Percentiles rank a stretch among this genome's conserved stretches.
Conservation (phyloP, 2,329 filamentous ascomycete genomes). For the Periglandula ipomoeae region DNA sequence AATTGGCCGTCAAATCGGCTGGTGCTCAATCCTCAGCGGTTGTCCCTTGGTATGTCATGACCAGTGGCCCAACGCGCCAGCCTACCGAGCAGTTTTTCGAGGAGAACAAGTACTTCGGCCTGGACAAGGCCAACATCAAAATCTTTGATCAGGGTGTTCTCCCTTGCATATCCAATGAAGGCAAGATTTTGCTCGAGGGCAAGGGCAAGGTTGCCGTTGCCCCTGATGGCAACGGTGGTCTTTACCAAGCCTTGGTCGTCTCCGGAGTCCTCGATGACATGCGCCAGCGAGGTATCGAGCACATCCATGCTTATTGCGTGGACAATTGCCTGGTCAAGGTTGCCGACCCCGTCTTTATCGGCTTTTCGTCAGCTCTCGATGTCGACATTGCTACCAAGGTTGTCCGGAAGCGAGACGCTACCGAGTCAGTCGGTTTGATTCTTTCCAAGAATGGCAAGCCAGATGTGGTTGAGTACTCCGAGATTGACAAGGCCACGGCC, state of each 20-base stretch:
- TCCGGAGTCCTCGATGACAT: constrained; percentile 80
- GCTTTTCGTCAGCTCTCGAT: constrained; percentile 77
- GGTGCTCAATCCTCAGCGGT: constrained; percentile 45
- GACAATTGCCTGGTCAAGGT: constrained; percentile 99
- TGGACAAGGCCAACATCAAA: constrained; percentile 74
- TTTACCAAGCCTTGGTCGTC: constrained; percentile 83
- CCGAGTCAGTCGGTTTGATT: constrained; percentile 91
- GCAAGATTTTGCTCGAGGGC: constrained; percentile 89
- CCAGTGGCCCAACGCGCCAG: constrained; percentile 82
- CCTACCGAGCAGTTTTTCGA: constrained; percentile 93
- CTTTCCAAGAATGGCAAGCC: constrained; percentile 91
- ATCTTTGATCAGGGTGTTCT: constrained; percentile 97
- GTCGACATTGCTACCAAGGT: constrained; percentile 98
- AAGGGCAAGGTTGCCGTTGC: constrained; percentile 90
- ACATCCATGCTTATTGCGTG: constrained; percentile 96
- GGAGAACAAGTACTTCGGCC: constrained; percentile 82
- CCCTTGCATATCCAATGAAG: constrained; percentile 94
- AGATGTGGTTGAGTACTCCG: constrained; percentile 96
- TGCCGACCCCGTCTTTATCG: constrained; percentile 92
- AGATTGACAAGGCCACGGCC: constrained; percentile 83
- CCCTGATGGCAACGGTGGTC: constrained; percentile 92
- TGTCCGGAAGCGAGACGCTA: constrained; percentile 95
- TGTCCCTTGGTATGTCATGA: constrained; percentile 99
- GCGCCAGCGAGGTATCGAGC: constrained; percentile 78
- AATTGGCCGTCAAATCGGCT: constrained; percentile 64